Evolutionary conservation across 2,329 filamentous ascomycete genomes (phyloP), one percentile per base, ranked within the genome.

Genomic region (Teratosphaeriaceae sp.): DNA sequence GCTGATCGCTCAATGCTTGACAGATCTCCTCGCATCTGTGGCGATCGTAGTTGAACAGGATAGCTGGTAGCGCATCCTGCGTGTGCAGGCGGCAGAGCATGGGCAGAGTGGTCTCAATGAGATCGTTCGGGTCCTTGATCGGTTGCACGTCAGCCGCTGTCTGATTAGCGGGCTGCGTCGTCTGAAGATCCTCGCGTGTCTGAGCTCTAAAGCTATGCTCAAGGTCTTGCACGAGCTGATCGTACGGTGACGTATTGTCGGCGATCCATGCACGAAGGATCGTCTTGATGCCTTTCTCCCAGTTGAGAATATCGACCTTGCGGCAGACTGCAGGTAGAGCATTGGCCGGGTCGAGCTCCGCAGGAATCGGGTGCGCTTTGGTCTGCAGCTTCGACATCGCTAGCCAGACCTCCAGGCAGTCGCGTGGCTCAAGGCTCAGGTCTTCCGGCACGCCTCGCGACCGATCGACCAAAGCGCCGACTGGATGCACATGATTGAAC

Each of bases 31-130:
- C 84, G 53, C 85, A 89, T 22, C 67, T 62, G 1, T 62, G 61
- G 37, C 84, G 78, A 50, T 88, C 82, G 52, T 85, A 90, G 57
- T 86, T 85, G 69, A 90, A 90, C 1, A 88, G 61, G 11, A 90
- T 79, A 0, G 82, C 84, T 0, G 85, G 85, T 1, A 90, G 69
- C 0, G 81, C 82, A 43, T 78, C 74, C 43, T 79, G 75, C 13
- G 70, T 66, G 38, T 85, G 75, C 1, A 88, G 68, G 23, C 79
- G 73, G 13, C 67, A 71, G 0, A 84, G 66, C 22, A 86, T 63
- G 1, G 78, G 72, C 15, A 84, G 63, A 2, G 74, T 78, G 8
- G 72, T 75, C 18, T 56, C 53, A 22, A 62, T 52, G 9, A 73
- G 52, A 27, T 52, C 44, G n/a, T 50, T 40, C 15, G 40, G 18